These are phyloP conservation scores for Arthroderma sp. DNA, from an alignment of 2,329 filamentous ascomycete genomes.

Conservation along the genomic window DNA sequence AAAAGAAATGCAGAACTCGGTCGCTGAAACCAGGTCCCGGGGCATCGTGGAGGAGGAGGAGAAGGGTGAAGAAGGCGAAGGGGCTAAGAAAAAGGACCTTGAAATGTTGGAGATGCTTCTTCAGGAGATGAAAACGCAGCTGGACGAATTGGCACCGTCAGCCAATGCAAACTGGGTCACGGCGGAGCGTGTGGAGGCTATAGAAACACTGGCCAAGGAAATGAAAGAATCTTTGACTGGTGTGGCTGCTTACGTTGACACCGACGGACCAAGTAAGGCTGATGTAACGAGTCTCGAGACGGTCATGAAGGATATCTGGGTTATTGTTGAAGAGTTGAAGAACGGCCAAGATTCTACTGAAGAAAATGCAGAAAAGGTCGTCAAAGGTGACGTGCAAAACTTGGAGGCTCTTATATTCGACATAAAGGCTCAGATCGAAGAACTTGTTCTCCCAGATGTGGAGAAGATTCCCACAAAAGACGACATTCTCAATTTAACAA, in stretches of 20 bases:
- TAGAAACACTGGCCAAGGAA: conserved; percentile 59
- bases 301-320: conserved; percentile 64
- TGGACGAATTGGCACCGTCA: conserved; percentile 61
- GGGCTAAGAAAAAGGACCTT: conserved; percentile 66
- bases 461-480: conserved; percentile 61
- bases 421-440: conserved; percentile 65
- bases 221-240: conserved; percentile 60
- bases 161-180: conserved; percentile 57
- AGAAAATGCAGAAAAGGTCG: conserved; percentile 50
- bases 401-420: conserved; percentile 74
- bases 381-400: conserved; percentile 69
- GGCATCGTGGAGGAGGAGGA: conserved; percentile 18
- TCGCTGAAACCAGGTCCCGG: conserved; percentile 37
- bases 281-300: conserved; percentile 64
- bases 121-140: conserved; percentile 72
- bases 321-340: conserved; percentile 59
- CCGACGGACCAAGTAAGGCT: conserved; percentile 58
- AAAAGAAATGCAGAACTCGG: conserved; percentile 43
- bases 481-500: conserved; percentile 56
- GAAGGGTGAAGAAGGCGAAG: conserved; percentile 33
- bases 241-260: conserved; percentile 53
- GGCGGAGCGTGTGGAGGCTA: conserved; percentile 45
- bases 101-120: conserved; percentile 83
- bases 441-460: conserved; percentile 57
- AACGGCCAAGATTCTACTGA: conserved; percentile 30